Base-by-base conservation (phyloP, 345 rosid species). In the Populus ilicifolia region DNA sequence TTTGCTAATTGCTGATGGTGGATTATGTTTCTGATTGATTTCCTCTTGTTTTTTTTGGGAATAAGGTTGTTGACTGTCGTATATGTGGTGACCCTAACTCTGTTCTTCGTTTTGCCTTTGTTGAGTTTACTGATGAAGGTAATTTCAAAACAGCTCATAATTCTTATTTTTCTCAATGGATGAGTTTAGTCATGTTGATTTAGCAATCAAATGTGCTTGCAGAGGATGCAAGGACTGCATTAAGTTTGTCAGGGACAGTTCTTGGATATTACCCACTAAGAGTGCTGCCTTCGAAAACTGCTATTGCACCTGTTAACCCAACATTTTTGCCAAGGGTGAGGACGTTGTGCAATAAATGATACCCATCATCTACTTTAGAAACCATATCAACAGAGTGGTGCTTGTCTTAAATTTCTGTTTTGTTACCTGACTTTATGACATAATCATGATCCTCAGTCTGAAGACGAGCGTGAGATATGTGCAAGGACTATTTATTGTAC, bases 291-390 rank as follows among this genome's bases (percentile, higher is more conserved):
- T 96, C 99, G 43, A 96, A 90, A 89, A 96, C 99, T 23, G 99
- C 99, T 11, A 96, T 96, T 74, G 99, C 99, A 30, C 99, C 99
- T 38, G 99, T 96, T 80, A 96, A 96, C 86, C 99, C 99, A 17
- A 92, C 98, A 16, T 96, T 91, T 78, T 86, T 96, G 86, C 99
- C 99, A 11, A 88, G 92, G 89, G 98, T 94, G 83, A 86, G 92
- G 44, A 68, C 69, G 75, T 20, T 18, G 3, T 77, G 23, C 59
- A 63, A 59, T 74, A 29, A 77, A 72, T 18, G 62, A 54, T 48
- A n/a, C 27, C 61, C 70, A 27, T 67, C 1, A 20, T 38, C 18
- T 5, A 46, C 35, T 20, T 50, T 73, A 44, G 35, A 56, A 73
- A 70, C 33, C 27, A 33, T 68, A n/a, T 73, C 44, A 54, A 20